A percentile compares a stretch with the other conserved stretches of the same genome.
Conservation (phyloP, 768 basidiomycete species). For the Tylopilus rubrobrunneus region DNA sequence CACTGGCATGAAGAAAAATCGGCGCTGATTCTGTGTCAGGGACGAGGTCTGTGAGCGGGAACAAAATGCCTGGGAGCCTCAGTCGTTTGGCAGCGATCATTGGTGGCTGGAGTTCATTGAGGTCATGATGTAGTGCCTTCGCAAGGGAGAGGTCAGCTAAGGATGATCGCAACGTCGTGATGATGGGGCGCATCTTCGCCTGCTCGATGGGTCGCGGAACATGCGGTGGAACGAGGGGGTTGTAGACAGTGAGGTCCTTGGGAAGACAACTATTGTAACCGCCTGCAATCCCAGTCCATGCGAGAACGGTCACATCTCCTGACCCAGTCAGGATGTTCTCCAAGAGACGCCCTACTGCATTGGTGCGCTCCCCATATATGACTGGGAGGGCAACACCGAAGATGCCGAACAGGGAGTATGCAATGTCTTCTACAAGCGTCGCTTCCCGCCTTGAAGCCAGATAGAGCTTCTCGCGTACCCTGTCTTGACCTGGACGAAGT, state of each 20-base stretch:
- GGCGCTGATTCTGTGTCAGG: not conserved
- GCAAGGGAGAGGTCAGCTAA: too few relatives aligned
- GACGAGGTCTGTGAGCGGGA: not conserved
- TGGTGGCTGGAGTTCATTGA: not conserved
- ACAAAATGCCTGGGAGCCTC: not conserved
- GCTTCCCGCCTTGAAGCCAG: slow-evolving; percentile 13
- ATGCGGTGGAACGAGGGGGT: not conserved
- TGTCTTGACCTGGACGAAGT: not conserved
- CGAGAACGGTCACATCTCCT: not conserved
- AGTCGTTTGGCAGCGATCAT: not conserved
- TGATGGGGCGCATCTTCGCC: too few relatives aligned
- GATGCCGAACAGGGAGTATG: slow-evolving; percentile 16
- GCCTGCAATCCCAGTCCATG: not conserved
- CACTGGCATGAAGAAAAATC: too few relatives aligned
- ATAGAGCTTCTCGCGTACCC: slow-evolving; percentile 4
- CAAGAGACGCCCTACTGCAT: not conserved
- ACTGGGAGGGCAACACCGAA: slow-evolving; percentile 8
- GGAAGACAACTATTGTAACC: not conserved
- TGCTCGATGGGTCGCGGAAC: not conserved
- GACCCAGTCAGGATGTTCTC: not conserved
- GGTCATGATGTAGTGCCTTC: not conserved
- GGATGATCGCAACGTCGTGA: not conserved
- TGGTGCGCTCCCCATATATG: slow-evolving; percentile 13
- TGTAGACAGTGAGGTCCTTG: not conserved
- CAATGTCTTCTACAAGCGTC: slow-evolving; percentile 12